Conservation (phyloP, 108 stramenopile genomes). For the Skeletonema grethae region DNA sequence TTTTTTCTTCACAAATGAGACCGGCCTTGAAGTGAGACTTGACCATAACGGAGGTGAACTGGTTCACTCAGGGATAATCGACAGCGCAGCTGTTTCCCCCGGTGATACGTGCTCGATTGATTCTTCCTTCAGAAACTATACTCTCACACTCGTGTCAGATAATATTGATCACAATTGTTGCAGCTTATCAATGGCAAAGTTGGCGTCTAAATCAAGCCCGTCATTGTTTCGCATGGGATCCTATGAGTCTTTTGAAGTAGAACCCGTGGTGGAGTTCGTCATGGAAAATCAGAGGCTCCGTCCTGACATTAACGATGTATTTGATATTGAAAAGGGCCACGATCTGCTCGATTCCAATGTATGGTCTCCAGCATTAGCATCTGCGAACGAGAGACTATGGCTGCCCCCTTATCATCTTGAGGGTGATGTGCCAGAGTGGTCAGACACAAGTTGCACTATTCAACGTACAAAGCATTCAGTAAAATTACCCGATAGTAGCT, state of each 20-base stretch:
- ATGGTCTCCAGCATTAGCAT: slow-evolving; percentile 64
- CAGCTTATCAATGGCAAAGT: not conserved
- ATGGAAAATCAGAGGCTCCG: slow-evolving; percentile 77
- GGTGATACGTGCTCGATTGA: not conserved
- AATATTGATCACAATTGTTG: not conserved
- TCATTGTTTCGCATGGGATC: not conserved
- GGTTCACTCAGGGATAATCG: not conserved
- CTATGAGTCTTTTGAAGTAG: slow-evolving; percentile 39
- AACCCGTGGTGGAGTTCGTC: slow-evolving; percentile 80
- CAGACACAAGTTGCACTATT: slow-evolving; percentile 69
- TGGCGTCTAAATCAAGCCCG: not conserved
- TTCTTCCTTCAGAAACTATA: not conserved
- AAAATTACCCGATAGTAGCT: slow-evolving; percentile 69
- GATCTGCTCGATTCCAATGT: slow-evolving; percentile 65
- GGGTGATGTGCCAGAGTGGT: slow-evolving; percentile 76
- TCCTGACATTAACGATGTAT: slow-evolving; percentile 54
- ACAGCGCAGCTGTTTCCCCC: not conserved
- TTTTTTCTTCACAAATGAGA: slow-evolving; percentile 16
- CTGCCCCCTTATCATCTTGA: slow-evolving; percentile 66
- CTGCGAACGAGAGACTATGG: slow-evolving; percentile 44
- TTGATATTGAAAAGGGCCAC: slow-evolving; percentile 63
- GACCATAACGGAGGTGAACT: not conserved
- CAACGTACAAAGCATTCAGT: slow-evolving; percentile 57
- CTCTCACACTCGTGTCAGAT: not conserved
- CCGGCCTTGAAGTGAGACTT: slow-evolving; percentile 16